A percentile compares a stretch with the other conserved stretches of the same genome.
phyloP scores from a whole-genome alignment of 495 filamentous ascomycete species.

The Aspergillus taichungensis region DNA sequence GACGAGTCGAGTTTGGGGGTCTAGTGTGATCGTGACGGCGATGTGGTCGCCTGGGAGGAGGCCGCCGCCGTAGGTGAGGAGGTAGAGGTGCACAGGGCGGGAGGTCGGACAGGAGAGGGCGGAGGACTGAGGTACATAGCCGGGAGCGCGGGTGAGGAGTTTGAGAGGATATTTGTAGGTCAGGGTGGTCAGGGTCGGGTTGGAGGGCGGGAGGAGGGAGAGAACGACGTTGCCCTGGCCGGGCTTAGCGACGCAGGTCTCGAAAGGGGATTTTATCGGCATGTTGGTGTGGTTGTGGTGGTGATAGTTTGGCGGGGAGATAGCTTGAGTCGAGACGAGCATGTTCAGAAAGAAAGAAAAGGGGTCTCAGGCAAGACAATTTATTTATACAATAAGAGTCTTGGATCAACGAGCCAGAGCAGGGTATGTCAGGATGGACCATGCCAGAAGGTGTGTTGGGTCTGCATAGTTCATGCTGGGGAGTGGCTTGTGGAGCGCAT shows the following conservation, averaged over 20 bases:
- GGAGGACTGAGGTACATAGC: slow-evolving; percentile 30
- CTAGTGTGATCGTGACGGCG: slow-evolving; percentile 59
- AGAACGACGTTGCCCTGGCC: slow-evolving; percentile 73
- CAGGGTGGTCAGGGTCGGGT: slow-evolving; percentile 62
- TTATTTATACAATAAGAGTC: no score
- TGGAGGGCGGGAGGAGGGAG: slow-evolving; percentile 59
- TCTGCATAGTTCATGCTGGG: no score
- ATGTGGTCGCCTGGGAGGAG: slow-evolving; percentile 81
- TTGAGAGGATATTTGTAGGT: slow-evolving; percentile 93
- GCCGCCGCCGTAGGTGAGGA: slow-evolving; percentile 91
- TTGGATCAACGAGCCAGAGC: no score
- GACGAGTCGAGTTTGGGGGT: slow-evolving; percentile 56
- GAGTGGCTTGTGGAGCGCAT: no score
- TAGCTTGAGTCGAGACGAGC: neutral
- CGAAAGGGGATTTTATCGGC: slow-evolving; percentile 52
- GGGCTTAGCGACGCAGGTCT: slow-evolving; percentile 57
- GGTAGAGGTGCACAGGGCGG: slow-evolving; percentile 58
- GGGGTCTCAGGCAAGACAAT: neutral
- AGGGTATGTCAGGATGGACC: no score
- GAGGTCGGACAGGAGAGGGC: slow-evolving; percentile 18
- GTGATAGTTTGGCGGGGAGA: neutral
- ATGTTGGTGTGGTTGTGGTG: slow-evolving; percentile 16
- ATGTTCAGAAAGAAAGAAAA: slow-evolving; percentile 1
- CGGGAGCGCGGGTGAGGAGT: slow-evolving; percentile 59
- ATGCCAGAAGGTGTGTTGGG: no score